phyloP scores from a whole-genome alignment of 2,329 filamentous ascomycete genomes.

The Colletotrichum nymphaeae region DNA sequence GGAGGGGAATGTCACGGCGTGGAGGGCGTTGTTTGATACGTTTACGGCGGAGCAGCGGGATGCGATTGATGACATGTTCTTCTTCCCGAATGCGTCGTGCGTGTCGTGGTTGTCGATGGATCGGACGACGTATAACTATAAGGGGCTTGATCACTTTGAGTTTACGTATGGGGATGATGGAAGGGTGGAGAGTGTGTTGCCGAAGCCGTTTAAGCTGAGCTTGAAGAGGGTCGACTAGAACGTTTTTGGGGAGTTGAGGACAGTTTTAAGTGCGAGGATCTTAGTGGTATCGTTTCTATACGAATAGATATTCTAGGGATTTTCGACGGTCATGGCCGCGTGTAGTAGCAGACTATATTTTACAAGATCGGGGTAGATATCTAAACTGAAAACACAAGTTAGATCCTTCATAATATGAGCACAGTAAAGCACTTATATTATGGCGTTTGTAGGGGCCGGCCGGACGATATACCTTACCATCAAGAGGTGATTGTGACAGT shows the following conservation, averaged over 20 bases:
- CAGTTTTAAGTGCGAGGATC: too few species aligned
- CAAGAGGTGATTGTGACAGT: too few species aligned
- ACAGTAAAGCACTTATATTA: too few species aligned
- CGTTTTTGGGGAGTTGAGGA: background rate
- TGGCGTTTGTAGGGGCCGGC: too few species aligned
- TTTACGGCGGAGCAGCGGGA: slow-evolving; percentile 34
- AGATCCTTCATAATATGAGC: too few species aligned
- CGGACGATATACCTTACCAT: too few species aligned
- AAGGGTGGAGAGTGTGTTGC: slow-evolving; percentile 16
- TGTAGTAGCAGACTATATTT: too few species aligned
- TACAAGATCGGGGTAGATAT: too few species aligned
- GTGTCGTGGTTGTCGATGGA: slow-evolving; percentile 47
- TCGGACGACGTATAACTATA: slow-evolving; percentile 45
- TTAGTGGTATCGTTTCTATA: too few species aligned
- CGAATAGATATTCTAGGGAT: too few species aligned
- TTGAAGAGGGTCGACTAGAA: slow-evolving; percentile 4
- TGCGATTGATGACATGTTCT: slow-evolving; percentile 39
- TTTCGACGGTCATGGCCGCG: too few species aligned
- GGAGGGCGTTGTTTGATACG: slow-evolving; percentile 47
- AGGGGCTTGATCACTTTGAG: slow-evolving; percentile 42
- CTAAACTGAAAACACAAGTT: too few species aligned
- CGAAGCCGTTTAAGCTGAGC: slow-evolving; percentile 21
- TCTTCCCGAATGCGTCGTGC: slow-evolving; percentile 44
- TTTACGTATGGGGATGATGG: slow-evolving; percentile 37
- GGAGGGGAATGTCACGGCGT: slow-evolving; percentile 39